Percentiles rank a stretch among this genome's conserved stretches.
These are phyloP conservation scores for Exophiala calicioides DNA, from an alignment of 2,329 filamentous ascomycete genomes.

Conservation along the genomic window DNA sequence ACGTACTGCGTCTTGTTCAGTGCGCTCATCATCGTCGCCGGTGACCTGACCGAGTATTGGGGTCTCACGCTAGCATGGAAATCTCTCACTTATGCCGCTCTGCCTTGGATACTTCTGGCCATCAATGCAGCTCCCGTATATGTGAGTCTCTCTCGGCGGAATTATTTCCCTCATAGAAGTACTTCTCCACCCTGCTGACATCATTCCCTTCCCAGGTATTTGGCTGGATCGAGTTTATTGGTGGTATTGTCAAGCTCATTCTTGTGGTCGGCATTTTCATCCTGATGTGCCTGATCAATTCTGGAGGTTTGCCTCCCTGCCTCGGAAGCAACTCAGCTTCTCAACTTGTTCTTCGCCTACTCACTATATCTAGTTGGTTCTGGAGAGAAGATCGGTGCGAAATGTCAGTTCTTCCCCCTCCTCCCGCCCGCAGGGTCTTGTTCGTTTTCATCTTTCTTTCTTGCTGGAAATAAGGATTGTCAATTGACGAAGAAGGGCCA, in stretches of 20 bases:
- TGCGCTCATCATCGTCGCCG: constrained; percentile 34
- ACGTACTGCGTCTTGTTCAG: constrained; percentile 36
- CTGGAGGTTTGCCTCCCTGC: too few species aligned
- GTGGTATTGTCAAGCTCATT: constrained; percentile 31
- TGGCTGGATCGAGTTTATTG: constrained; percentile 30
- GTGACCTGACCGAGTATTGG: constrained; percentile 35
- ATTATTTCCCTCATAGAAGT: too few species aligned
- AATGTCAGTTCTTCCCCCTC: constrained; percentile 17
- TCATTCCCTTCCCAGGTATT: constrained; percentile 27
- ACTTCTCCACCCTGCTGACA: too few species aligned
- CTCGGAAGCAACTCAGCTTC: too few species aligned
- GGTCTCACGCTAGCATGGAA: background rate
- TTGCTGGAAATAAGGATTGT: too few species aligned
- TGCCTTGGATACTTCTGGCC: constrained; percentile 1
- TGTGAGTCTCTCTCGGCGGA: too few species aligned
- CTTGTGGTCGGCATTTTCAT: constrained; percentile 25
- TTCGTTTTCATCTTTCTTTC: too few species aligned
- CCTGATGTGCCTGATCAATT: constrained; percentile 30
- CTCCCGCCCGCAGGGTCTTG: background rate
- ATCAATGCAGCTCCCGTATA: background rate
- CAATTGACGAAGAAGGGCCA: too few species aligned
- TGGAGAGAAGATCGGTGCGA: constrained; percentile 15
- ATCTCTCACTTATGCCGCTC: constrained; percentile 1
- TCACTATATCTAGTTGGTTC: too few species aligned
- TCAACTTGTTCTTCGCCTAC: too few species aligned